A percentile compares a stretch with the other conserved stretches of the same genome.
Conservation (phyloP, 768 basidiomycete genomes). For the Collybia mongolica region DNA sequence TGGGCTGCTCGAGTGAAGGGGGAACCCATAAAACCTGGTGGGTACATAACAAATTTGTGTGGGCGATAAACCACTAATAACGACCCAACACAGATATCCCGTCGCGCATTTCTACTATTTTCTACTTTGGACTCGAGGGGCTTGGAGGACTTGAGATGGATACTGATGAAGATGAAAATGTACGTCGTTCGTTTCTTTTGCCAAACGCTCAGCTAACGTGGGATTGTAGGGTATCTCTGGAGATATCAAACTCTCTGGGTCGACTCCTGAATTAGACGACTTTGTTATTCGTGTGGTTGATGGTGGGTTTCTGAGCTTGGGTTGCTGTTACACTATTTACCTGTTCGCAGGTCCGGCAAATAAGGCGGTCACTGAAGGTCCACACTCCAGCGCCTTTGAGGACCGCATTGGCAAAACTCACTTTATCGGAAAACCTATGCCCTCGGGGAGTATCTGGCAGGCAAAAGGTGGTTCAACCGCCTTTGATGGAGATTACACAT, state of each 20-base stretch:
- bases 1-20: constrained; percentile 88
- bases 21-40: constrained; percentile 69
- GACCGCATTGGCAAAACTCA: constrained; percentile 70
- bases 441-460: constrained; percentile 73
- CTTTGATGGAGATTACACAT: too few relatives aligned
- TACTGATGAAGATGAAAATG: constrained; percentile 72
- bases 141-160: constrained; percentile 81
- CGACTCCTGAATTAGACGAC: constrained; percentile 75
- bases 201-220: not conserved
- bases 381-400: constrained; percentile 55
- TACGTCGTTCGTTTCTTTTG: constrained; percentile 30
- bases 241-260: constrained; percentile 67
- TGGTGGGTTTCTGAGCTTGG: constrained; percentile 37
- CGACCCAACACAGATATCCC: constrained; percentile 31
- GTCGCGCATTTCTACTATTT: constrained; percentile 75
- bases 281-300: constrained; percentile 82
- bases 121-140: constrained; percentile 88
- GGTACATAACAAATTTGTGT: constrained; percentile 14
- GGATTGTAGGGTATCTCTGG: constrained; percentile 67
- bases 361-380: constrained; percentile 49
- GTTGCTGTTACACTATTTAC: constrained; percentile 3
- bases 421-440: constrained; percentile 60
- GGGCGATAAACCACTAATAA: not conserved
- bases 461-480: constrained; percentile 71
- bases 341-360: constrained; percentile 54